phyloP scores from a whole-genome alignment of 257 asterid species.

The Capsicum rhomboideum region DNA sequence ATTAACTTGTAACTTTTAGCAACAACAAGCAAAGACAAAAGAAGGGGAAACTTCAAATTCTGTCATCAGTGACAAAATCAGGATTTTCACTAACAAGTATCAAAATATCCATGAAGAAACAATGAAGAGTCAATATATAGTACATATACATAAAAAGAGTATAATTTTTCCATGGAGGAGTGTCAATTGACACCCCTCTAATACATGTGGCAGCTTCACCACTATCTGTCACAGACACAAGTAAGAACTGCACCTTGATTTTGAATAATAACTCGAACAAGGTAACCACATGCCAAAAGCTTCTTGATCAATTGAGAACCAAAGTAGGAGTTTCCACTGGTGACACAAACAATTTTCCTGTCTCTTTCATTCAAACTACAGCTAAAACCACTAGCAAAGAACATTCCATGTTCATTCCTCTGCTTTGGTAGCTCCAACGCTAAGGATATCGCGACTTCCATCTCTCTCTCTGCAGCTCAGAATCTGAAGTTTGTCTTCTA shows the following conservation, averaged over 20 bases:
- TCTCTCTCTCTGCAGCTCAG: not conserved
- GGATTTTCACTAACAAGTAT: no score
- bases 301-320: conserved; percentile 26
- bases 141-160: no score
- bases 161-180: no score
- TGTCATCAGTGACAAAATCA: not conserved
- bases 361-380: conserved; percentile 10
- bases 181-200: no score
- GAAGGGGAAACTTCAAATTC: not conserved
- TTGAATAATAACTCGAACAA: conserved; percentile 24
- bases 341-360: conserved; percentile 20
- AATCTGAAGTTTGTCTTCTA: not conserved
- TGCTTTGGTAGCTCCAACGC: not conserved
- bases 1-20: not conserved
- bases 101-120: no score
- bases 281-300: conserved; percentile 19
- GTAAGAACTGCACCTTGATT: no score
- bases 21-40: not conserved
- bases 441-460: not conserved
- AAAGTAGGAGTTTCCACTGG: conserved; percentile 23
- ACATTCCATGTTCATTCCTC: not conserved
- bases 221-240: no score
- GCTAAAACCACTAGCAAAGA: not conserved
- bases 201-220: no score
- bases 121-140: no score